Evolutionary conservation across 371 early-diverging fungal genomes (phyloP).

Genomic region (Dichotomocladium elegans): DNA sequence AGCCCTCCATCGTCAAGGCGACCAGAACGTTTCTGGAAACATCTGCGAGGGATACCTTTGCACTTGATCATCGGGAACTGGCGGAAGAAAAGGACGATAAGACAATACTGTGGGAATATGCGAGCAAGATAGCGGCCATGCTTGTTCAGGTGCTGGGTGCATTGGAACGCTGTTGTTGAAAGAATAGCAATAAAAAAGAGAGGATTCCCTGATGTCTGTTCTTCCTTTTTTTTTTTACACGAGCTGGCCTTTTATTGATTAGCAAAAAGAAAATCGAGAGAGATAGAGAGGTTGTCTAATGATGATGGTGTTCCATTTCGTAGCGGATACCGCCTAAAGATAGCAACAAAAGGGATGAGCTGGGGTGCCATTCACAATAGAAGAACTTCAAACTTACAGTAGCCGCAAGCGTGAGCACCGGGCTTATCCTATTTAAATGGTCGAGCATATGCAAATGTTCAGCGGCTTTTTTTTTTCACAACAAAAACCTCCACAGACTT

Average conservation of each 20-base stretch:
- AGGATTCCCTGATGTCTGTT: background rate
- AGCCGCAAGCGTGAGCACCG: constrained; percentile 71
- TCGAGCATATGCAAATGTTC: background rate
- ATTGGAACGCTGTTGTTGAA: constrained; percentile 4
- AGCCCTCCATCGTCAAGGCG: background rate
- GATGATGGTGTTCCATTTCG: constrained; percentile 54
- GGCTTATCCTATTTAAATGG: constrained; percentile 45
- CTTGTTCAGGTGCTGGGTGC: constrained; percentile 1
- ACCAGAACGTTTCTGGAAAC: background rate
- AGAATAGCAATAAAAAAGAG: background rate
- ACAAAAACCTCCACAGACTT: constrained; percentile 14
- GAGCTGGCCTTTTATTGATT: background rate
- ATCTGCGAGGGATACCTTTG: background rate
- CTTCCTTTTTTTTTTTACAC: no score
- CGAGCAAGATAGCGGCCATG: background rate
- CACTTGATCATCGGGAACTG: background rate
- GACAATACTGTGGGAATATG: background rate
- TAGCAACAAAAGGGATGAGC: background rate
- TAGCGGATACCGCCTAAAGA: constrained; percentile 72
- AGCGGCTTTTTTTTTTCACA: background rate
- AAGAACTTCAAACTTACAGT: constrained; percentile 61
- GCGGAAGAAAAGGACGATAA: background rate
- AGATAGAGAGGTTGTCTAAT: constrained; percentile 3
- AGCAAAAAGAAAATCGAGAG: background rate
- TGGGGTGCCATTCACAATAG: background rate